Evolutionary conservation across 2,329 filamentous ascomycete genomes (phyloP), one percentile per base, ranked within the genome.

Genomic region (Fusarium brachygibbosum): DNA sequence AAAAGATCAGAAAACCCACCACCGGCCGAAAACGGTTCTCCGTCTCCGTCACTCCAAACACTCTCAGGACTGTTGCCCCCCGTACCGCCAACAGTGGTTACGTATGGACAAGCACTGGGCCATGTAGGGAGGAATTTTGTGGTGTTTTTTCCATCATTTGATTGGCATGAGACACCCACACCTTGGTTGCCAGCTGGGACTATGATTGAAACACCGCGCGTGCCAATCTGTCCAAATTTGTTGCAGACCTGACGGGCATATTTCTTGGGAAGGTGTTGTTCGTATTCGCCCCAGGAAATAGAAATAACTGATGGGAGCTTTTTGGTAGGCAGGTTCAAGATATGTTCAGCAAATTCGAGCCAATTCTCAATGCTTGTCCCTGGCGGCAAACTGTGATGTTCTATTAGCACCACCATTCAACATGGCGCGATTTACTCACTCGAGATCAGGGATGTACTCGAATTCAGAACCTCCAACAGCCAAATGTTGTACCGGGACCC

Each of bases 251-350:
- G 77, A 14, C 71, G 82, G 10, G 88, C 85, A 74, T 92, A 92
- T 5, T 82, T 79, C 23, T 79, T 78, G 0, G 89, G 88, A 0
- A 92, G 81, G 5, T 83, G 85, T 75, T 90, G 88, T 74, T 93
- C 91, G 46, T 89, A 84, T 69, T 91, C 89, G 28, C 89, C 90
- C 74, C 93, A 93, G 0, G 90, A 92, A n/a, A 89, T 90, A 40
- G 85, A 86, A 41, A 93, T 82, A 19, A 91, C 86, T 5, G 86
- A 84, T 0, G 91, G 90, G 0, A 93, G 80, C 19, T 86, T 76
- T 5, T 81, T 76, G 62, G 87, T 83, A 2, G 82, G 77, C 21
- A 90, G 82, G 21, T 80, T 76, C 5, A 91, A 79, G 12, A 93
- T 81, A 75, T 89, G 86, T 58, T 85, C 83, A 8, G 90, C 83